Evolutionary conservation across 306 rosid species (phyloP).

Genomic region (Coriaria nepalensis): DNA sequence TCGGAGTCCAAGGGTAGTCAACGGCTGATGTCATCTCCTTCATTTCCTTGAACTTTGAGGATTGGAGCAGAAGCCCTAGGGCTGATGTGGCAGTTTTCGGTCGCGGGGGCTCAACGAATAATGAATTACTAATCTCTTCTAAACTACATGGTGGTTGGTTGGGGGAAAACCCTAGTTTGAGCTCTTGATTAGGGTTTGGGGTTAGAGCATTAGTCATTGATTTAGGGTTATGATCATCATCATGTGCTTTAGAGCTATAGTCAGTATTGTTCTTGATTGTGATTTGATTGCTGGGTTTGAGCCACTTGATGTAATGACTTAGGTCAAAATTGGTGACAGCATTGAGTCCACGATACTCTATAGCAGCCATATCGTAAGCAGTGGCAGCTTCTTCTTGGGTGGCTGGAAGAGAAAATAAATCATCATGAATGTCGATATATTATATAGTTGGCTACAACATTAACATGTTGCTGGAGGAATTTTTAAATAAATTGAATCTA

Average conservation of each 20-base stretch:
- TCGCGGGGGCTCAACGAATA: constrained; percentile 11
- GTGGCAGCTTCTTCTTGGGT: constrained; percentile 40
- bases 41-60: constrained; percentile 41
- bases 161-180: constrained; percentile 18
- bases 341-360: constrained; percentile 34
- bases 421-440: background rate
- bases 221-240: background rate
- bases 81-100: constrained; percentile 29
- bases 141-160: constrained; percentile 5
- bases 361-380: constrained; percentile 31
- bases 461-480: background rate
- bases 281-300: constrained; percentile 18
- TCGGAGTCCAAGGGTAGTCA: constrained; percentile 4
- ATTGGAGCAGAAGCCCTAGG: constrained; percentile 31
- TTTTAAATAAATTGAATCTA: no score
- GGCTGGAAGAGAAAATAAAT: constrained; percentile 8
- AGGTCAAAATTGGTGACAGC: constrained; percentile 37
- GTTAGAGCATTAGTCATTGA: background rate
- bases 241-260: background rate
- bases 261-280: constrained; percentile 5
- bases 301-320: constrained; percentile 35
- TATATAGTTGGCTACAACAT: background rate
- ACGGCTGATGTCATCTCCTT: constrained; percentile 23
- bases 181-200: constrained; percentile 14
- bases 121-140: constrained; percentile 4